Base-by-base conservation (phyloP, 768 basidiomycete genomes). In the Rhizopogon rudus region DNA sequence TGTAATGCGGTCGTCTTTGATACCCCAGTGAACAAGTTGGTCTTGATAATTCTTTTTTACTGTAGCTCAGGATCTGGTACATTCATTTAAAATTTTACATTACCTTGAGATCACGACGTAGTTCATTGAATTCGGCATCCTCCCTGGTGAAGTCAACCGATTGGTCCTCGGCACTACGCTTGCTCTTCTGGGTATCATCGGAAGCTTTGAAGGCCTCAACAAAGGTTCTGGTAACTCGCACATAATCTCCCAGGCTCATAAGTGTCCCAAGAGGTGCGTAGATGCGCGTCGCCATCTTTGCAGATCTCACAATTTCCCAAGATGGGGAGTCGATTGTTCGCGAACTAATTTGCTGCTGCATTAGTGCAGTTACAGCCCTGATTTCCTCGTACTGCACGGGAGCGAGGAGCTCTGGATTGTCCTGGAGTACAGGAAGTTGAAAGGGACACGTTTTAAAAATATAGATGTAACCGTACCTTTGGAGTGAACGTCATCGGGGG, bases 191-290 rank as follows among this genome's bases (percentile, higher is more conserved):
- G 12, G 64, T 64, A 25, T 68, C 66, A 44, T 73, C 67, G 10
- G 74, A 65, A 53, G 69, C 61, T 57, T 87, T 88, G 68, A 95
- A 90, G 2, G 77, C 82, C 59, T 92, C 89, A 14, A 91, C 76
- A 65, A 94, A 95, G 42, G 79, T 75, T 63, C 86, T 78, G 40
- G 81, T 84, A 7, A 91, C 77, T 20, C 91, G 81, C 28, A 94
- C 87, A 65, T 91, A 83, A 66, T 95, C 88, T 10, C 93, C 92
- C 14, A 95, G 75, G 53, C 78, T 82, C 88, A 95, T 91, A 12
- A 72, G 75, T 13, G 93, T 94, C 41, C 93, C 93, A n/a, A 94
- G 73, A 2, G 93, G 93, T 5, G 84, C 90, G 62, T 95, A 95
- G 44, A 95, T 84, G 28, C 88, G 73, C 16, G 88, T 78, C 3